Percentiles rank a stretch among this genome's conserved stretches.
Evolutionary conservation across 768 basidiomycete species (phyloP).

Genomic region (Crassisporium funariophilum): DNA sequence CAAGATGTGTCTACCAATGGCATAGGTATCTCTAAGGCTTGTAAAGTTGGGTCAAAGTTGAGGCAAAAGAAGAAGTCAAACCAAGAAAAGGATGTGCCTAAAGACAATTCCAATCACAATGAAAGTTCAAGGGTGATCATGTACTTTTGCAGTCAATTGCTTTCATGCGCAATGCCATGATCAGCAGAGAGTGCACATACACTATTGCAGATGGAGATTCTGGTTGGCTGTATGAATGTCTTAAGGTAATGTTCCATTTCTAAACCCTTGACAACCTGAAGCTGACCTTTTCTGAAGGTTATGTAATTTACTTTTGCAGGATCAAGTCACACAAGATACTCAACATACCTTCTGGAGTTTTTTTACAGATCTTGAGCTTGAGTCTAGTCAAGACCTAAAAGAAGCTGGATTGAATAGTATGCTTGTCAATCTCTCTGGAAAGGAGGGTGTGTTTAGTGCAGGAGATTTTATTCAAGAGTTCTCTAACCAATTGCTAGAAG

Average conservation of each 20-base stretch:
- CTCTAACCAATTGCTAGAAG: conserved; percentile 27
- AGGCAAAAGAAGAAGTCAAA: not conserved
- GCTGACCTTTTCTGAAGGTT: conserved; percentile 10
- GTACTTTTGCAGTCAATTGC: conserved; percentile 20
- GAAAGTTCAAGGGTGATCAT: conserved; percentile 12
- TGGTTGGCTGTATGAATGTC: conserved; percentile 26
- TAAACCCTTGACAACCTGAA: not conserved
- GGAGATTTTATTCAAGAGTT: conserved; percentile 33
- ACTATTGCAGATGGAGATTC: conserved; percentile 29
- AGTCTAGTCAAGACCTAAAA: conserved; percentile 19
- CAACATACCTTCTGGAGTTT: conserved; percentile 29
- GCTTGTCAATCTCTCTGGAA: conserved; percentile 28
- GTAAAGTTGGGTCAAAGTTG: not conserved
- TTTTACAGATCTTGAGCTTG: conserved; percentile 27
- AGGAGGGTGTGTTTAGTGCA: conserved; percentile 18
- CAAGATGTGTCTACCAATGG: not conserved
- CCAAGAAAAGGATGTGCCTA: not conserved
- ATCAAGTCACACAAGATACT: conserved; percentile 29
- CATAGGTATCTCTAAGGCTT: not conserved
- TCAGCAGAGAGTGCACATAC: conserved; percentile 22
- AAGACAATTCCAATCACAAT: not conserved
- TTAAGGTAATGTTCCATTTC: conserved; percentile 23
- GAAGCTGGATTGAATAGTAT: conserved; percentile 22
- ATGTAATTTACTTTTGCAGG: conserved; percentile 33
- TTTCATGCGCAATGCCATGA: conserved; percentile 20